phyloP scores from a whole-genome alignment of 805 yeast genomes.

The Wickerhamomyces bisporus region DNA sequence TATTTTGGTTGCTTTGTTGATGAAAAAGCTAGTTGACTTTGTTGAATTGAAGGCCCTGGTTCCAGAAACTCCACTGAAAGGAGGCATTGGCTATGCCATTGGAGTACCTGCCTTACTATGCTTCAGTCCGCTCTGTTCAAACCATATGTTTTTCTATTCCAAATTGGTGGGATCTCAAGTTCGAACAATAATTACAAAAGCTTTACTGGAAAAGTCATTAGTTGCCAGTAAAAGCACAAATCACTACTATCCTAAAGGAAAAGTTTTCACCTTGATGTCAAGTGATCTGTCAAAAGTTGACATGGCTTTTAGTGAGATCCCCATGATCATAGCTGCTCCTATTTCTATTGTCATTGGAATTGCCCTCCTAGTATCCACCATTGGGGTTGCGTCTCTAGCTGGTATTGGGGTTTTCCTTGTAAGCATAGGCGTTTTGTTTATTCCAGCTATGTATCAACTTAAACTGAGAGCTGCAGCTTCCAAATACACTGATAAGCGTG shows the following conservation, averaged over 20 bases:
- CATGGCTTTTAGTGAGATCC: constrained; percentile 57
- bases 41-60: constrained; percentile 40
- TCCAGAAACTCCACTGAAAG: constrained; percentile 31
- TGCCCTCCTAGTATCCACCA: constrained; percentile 50
- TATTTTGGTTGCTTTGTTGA: constrained; percentile 47
- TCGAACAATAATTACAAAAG: constrained; percentile 61
- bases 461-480: constrained; percentile 45
- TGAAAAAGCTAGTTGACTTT: constrained; percentile 44
- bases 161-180: constrained; percentile 59
- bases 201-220: constrained; percentile 60
- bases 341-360: constrained; percentile 50
- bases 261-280: constrained; percentile 66
- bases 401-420: constrained; percentile 46
- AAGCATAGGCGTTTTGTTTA: constrained; percentile 38
- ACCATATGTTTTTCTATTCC: constrained; percentile 57
- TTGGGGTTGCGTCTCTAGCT: constrained; percentile 59
- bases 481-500: constrained; percentile 54
- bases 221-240: constrained; percentile 48
- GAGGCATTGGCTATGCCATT: constrained; percentile 72
- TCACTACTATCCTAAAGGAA: constrained; percentile 54
- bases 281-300: constrained; percentile 75
- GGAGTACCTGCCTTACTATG: constrained; percentile 56
- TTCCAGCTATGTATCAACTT: constrained; percentile 39
- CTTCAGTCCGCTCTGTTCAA: constrained; percentile 41
- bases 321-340: constrained; percentile 33